Evolutionary conservation across 2,329 filamentous ascomycete genomes (phyloP).

Genomic region (Coniochaeta ligniaria): DNA sequence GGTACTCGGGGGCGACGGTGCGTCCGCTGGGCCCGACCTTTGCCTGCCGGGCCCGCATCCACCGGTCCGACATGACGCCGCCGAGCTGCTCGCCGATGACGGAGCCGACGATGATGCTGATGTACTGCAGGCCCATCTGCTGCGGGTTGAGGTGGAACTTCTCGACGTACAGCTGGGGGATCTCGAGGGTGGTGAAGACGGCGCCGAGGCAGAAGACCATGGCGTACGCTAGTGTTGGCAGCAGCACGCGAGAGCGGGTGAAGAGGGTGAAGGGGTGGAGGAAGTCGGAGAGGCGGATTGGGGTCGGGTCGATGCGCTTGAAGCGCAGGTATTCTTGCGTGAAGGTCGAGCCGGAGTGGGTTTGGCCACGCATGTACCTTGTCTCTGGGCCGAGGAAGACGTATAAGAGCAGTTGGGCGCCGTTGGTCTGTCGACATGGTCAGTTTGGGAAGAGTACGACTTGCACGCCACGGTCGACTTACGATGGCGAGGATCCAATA

Average conservation of each 20-base stretch:
- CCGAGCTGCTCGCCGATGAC: conserved; percentile 52
- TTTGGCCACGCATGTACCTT: conserved; percentile 36
- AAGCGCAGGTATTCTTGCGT: conserved; percentile 36
- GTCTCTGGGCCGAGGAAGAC: conserved; percentile 49
- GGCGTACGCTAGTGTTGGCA: conserved; percentile 44
- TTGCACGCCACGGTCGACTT: conserved; percentile 7
- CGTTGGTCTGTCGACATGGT: conserved; percentile 37
- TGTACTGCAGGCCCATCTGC: conserved; percentile 50
- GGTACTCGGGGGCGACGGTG: conserved; percentile 37
- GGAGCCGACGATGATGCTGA: conserved; percentile 48
- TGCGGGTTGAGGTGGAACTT: conserved; percentile 51
- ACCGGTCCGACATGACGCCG: conserved; percentile 44
- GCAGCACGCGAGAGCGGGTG: conserved; percentile 35
- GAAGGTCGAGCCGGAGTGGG: conserved; percentile 26
- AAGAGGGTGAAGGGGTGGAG: conserved; percentile 37
- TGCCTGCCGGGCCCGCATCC: conserved; percentile 35
- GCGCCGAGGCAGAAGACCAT: conserved; percentile 50
- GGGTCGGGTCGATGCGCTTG: conserved; percentile 43
- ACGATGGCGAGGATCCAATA: conserved; percentile 51
- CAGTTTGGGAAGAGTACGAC: not conserved
- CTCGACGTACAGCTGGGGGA: conserved; percentile 48
- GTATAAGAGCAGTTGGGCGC: conserved; percentile 47
- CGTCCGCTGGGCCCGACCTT: conserved; percentile 8
- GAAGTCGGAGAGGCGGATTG: conserved; percentile 41
- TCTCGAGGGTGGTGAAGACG: conserved; percentile 49